Evolutionary conservation across 768 basidiomycete genomes (phyloP), one percentile per base, ranked within the genome.

Genomic region (Termitomyces sp.): DNA sequence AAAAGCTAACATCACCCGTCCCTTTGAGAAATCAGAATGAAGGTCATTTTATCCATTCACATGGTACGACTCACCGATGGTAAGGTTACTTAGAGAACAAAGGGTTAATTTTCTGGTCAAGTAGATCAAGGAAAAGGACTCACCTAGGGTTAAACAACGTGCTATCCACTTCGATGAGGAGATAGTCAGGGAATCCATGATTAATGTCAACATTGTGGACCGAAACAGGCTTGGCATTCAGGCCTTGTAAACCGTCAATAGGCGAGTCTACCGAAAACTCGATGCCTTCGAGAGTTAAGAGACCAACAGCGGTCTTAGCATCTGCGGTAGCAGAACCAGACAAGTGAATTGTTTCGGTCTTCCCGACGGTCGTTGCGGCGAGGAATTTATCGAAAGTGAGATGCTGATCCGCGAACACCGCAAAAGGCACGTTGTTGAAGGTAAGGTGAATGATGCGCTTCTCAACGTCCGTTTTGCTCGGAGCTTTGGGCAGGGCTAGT

Each of bases 71-170:
- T 53, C 38, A 73, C 79, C 78, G 66, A 82, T 79, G 10, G 79
- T 79, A 46, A 82, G 70, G 50, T 76, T 81, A 57, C 81, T 61
- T 3, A 12, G 77, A 29, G 20, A 53, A 37, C 50, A 42, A 5
- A 37, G 60, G 9, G 20, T 43, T 11, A 6, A 25, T 20, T 31
- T n/a, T 62, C 67, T 70, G 74, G 72, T 51, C 55, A 36, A 51
- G 25, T 20, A 49, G 12, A 50, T 50, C 11, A 46, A 47, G 43
- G 29, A 38, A 61, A 51, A 59, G 45, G 52, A 31, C 73, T 63
- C 64, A 84, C 84, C 83, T 88, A 12, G 89, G 88, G 61, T 89
- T 90, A 69, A 82, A 87, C 29, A 90, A 72, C 1, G 77, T 74
- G 20, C 84, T 83, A 47, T 82, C 74, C 12, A 84, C 83, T 66